Evolutionary conservation across 345 rosid genomes (phyloP).

Genomic region (Sisymbrium irio): DNA sequence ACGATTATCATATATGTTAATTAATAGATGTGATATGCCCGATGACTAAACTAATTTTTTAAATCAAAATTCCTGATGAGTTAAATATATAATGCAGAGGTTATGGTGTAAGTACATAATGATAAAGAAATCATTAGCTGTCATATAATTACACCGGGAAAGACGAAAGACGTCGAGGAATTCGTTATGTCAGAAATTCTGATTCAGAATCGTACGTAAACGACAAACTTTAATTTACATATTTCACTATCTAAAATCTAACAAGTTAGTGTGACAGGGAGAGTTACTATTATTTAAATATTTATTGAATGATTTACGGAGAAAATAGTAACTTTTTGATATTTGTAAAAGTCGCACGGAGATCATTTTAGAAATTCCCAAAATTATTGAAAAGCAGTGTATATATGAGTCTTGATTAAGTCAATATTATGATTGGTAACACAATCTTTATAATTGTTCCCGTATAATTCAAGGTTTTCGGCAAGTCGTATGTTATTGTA

Average conservation of each 20-base stretch:
- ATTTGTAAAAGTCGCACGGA: too few relatives aligned
- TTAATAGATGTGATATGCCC: too few relatives aligned
- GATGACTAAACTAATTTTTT: too few relatives aligned
- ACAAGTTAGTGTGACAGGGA: neutral
- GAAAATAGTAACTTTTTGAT: too few relatives aligned
- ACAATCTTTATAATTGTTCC: neutral
- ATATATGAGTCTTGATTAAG: too few relatives aligned
- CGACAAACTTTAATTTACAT: neutral
- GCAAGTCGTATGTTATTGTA: neutral
- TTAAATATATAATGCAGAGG: too few relatives aligned
- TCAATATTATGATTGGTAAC: neutral
- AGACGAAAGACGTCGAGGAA: neutral
- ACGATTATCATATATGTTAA: neutral
- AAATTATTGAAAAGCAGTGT: too few relatives aligned
- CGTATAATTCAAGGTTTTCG: neutral
- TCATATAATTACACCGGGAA: neutral
- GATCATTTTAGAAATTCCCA: too few relatives aligned
- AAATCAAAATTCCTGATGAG: neutral
- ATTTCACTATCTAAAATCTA: neutral
- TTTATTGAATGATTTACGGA: too few relatives aligned
- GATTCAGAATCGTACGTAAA: neutral
- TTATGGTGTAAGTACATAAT: too few relatives aligned
- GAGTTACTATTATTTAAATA: too few relatives aligned
- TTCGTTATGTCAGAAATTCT: neutral
- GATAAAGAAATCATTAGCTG: too few relatives aligned